Evolutionary conservation across 345 rosid genomes (phyloP).

Genomic region (Camelina sativa): DNA sequence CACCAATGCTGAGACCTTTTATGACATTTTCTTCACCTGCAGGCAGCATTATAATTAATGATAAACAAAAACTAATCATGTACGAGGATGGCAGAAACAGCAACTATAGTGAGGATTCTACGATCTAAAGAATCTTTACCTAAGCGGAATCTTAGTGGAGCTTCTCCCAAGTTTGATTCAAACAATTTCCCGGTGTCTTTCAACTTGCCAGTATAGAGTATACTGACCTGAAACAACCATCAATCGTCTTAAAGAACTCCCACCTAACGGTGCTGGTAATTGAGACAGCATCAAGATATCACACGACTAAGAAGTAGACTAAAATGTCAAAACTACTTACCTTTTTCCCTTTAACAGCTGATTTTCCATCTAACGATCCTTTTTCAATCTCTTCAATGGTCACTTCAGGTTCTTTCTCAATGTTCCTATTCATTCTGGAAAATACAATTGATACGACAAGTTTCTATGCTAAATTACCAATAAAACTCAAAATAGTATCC

Average conservation of each 20-base stretch:
- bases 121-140: slow-evolving; percentile 45
- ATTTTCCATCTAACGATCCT: slow-evolving; percentile 53
- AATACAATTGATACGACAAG: slow-evolving; percentile 10
- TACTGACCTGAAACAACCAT: slow-evolving; percentile 50
- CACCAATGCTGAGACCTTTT: slow-evolving; percentile 57
- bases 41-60: neutral
- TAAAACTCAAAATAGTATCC: slow-evolving; percentile 18
- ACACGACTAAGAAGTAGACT: slow-evolving; percentile 4
- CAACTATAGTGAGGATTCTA: neutral
- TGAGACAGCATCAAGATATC: slow-evolving; percentile 13
- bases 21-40: slow-evolving; percentile 53
- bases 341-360: slow-evolving; percentile 60
- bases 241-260: neutral
- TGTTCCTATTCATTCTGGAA: slow-evolving; percentile 36
- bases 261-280: neutral
- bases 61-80: neutral
- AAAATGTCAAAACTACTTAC: slow-evolving; percentile 35
- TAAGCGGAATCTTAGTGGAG: slow-evolving; percentile 52
- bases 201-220: slow-evolving; percentile 54
- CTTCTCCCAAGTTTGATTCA: slow-evolving; percentile 51
- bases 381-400: slow-evolving; percentile 51
- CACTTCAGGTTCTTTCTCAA: slow-evolving; percentile 39
- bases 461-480: neutral
- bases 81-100: slow-evolving; percentile 12
- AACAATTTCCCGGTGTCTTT: slow-evolving; percentile 56